phyloP scores from a whole-genome alignment of 2,329 filamentous ascomycete species.

The Aspergillus sp. region DNA sequence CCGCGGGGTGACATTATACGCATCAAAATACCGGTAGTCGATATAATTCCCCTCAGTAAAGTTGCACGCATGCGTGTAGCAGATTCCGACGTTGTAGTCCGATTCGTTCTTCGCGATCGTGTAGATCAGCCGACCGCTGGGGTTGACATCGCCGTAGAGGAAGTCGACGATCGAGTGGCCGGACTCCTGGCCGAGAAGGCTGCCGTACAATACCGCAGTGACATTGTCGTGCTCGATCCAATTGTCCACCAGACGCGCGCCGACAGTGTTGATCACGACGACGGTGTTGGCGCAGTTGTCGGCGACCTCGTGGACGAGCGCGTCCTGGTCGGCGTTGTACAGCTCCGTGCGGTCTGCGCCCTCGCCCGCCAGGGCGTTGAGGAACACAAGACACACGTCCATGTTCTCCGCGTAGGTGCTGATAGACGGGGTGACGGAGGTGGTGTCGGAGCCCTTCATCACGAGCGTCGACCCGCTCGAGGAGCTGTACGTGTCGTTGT shows the following conservation, averaged over 20 bases:
- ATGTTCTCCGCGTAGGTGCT: no score
- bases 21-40: slow-evolving; percentile 24
- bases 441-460: background rate
- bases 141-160: slow-evolving; percentile 79
- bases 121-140: slow-evolving; percentile 74
- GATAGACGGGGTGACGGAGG: slow-evolving; percentile 13
- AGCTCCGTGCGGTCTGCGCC: slow-evolving; percentile 66
- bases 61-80: background rate
- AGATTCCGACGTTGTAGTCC: slow-evolving; percentile 57
- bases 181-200: slow-evolving; percentile 77
- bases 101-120: slow-evolving; percentile 69
- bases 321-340: slow-evolving; percentile 72
- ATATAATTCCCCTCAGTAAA: slow-evolving; percentile 17
- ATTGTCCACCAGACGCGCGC: slow-evolving; percentile 54
- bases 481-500: background rate
- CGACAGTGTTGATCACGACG: slow-evolving; percentile 78
- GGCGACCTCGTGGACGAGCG: slow-evolving; percentile 78
- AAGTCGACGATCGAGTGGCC: slow-evolving; percentile 77
- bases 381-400: slow-evolving; percentile 70
- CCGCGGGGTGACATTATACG: slow-evolving; percentile 15
- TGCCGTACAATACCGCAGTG: slow-evolving; percentile 79
- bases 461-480: slow-evolving; percentile 10
- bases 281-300: slow-evolving; percentile 75
- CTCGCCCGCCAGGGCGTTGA: slow-evolving; percentile 76
- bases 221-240: slow-evolving; percentile 76